phyloP scores from a whole-genome alignment of 106 monocot genomes.

The Dioscorea zingiberensis region DNA sequence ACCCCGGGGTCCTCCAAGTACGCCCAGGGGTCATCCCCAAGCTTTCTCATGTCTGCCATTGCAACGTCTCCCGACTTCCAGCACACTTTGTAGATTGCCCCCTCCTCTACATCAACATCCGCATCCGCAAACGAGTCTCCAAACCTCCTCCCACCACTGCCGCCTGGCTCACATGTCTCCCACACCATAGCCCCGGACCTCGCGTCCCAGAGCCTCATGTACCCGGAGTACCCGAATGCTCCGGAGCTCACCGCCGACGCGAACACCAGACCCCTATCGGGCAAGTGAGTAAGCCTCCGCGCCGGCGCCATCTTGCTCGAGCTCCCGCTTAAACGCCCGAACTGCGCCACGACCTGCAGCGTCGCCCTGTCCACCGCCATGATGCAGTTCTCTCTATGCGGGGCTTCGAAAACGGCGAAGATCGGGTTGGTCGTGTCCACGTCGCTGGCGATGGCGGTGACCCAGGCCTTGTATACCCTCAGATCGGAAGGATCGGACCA shows the following conservation, averaged over 20 bases:
- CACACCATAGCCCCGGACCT: conserved; percentile 67
- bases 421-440: conserved; percentile 14
- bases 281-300: conserved; percentile 43
- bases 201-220: conserved; percentile 91
- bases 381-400: conserved; percentile 91
- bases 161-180: conserved; percentile 91
- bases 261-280: conserved; percentile 45
- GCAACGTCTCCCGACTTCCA: conserved; percentile 89
- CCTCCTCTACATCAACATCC: conserved; percentile 49
- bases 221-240: conserved; percentile 92
- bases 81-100: conserved; percentile 75
- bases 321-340: conserved; percentile 75
- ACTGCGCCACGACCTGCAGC: conserved; percentile 33
- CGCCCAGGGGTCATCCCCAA: conserved; percentile 80
- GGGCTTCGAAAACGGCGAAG: conserved; percentile 79
- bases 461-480: conserved; percentile 69
- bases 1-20: conserved; percentile 60
- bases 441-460: conserved; percentile 50
- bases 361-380: conserved; percentile 57
- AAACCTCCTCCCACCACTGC: conserved; percentile 49
- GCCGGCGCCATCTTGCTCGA: conserved; percentile 46
- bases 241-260: conserved; percentile 62
- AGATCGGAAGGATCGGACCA: conserved; percentile 82
- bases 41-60: conserved; percentile 66
- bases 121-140: conserved; percentile 79